Base-by-base conservation (phyloP, 2,329 filamentous ascomycete species). In the Cadophora gregata region DNA sequence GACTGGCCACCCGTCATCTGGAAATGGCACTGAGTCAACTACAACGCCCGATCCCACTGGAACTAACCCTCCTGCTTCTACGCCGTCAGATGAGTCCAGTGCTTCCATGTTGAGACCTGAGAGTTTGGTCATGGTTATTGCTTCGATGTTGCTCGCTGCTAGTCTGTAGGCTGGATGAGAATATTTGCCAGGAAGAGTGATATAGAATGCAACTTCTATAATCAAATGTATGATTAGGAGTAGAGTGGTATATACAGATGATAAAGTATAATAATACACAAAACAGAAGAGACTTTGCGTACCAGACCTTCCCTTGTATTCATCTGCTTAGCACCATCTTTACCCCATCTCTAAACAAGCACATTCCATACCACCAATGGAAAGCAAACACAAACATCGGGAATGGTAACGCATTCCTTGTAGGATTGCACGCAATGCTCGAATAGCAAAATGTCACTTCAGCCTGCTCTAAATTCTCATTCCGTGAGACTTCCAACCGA, bases 331-430 rank as follows among this genome's bases (percentile, higher is more conserved):
- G 48, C 29, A 69, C 62, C 16, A 42, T 55, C 36, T 36, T 27
- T 9, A 69, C 38, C 2, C 67, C 67, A 58, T 69, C 64, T 38
- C 62, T n/a, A 59, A 69, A 69, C 33, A 69, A 61, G 36, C 62
- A 45, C 62, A 56, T 59, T 12, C 62, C 58, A 63, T 69, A 69
- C n/a, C 62, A 59, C 19, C 58, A 29, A 63, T 69, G 67, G 24
- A 69, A 65, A 3, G 7, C 27, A 42, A 55, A 63, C 10, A 62
- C 7, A 45, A 60, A 63, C 1, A 10, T 8, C 7, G 50, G 47
- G 42, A 69, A 51, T 27, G 59, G 56, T 8, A 55, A 21, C 29
- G 25, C 59, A 31, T 67, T 45, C 7, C 36, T 29, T 8, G 53
- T 65, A 16, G 67, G 64, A 63, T 69, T 64, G n/a, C 64, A 67